Percentiles rank a stretch among this genome's conserved stretches.
Evolutionary conservation across 2,329 filamentous ascomycete genomes (phyloP).

Genomic region (Cladosporium sp.): DNA sequence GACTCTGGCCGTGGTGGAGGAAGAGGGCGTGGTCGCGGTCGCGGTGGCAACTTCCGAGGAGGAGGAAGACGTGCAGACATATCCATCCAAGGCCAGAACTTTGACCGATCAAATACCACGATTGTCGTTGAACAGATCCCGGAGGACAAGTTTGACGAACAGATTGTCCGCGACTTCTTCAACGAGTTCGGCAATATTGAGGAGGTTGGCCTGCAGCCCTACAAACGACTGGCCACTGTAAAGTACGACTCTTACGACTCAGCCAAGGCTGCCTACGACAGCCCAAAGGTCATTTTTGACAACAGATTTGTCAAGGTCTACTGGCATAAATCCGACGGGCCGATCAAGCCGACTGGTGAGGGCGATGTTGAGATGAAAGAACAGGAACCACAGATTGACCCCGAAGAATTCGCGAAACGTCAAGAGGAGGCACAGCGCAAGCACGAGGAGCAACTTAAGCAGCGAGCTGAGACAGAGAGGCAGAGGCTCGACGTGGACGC

Average conservation of each 20-base stretch:
- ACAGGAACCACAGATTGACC: slow-evolving; percentile 60
- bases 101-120: slow-evolving; percentile 63
- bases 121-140: slow-evolving; percentile 80
- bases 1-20: slow-evolving; percentile 44
- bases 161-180: slow-evolving; percentile 68
- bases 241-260: slow-evolving; percentile 66
- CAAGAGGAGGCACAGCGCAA: slow-evolving; percentile 72
- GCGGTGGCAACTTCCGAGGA: slow-evolving; percentile 33
- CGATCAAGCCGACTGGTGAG: slow-evolving; percentile 18
- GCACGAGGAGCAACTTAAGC: slow-evolving; percentile 65
- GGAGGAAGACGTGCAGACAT: slow-evolving; percentile 56
- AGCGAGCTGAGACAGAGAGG: slow-evolving; percentile 63
- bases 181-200: slow-evolving; percentile 67
- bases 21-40: slow-evolving; percentile 38
- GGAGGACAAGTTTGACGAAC: slow-evolving; percentile 66
- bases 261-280: slow-evolving; percentile 70
- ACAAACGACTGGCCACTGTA: slow-evolving; percentile 68
- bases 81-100: slow-evolving; percentile 63
- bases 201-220: slow-evolving; percentile 64
- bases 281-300: slow-evolving; percentile 78
- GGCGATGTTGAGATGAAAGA: slow-evolving; percentile 32
- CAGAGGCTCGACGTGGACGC: slow-evolving; percentile 65
- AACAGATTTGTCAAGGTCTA: slow-evolving; percentile 85
- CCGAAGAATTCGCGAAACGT: slow-evolving; percentile 66
- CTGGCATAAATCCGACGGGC: slow-evolving; percentile 61